Evolutionary conservation across 805 yeast species (phyloP).

Genomic region (Lipomyces spencermartinsiae): DNA sequence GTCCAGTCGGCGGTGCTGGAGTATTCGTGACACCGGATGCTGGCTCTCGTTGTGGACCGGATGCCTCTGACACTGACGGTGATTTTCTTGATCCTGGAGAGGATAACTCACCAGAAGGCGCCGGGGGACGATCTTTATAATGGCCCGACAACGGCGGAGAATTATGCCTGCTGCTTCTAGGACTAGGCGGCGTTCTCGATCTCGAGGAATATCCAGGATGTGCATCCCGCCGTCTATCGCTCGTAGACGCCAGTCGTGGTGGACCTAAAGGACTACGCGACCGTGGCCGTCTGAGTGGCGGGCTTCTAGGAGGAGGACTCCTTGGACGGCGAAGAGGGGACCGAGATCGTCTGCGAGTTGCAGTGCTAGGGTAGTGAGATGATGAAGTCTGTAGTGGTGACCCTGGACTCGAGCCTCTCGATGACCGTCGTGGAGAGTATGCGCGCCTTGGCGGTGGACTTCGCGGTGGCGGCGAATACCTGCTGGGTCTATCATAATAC

Average conservation of each 20-base stretch:
- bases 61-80: background rate
- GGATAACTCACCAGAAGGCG: background rate
- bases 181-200: constrained; percentile 13
- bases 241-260: background rate
- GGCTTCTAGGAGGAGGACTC: constrained; percentile 18
- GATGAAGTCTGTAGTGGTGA: constrained; percentile 22
- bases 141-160: background rate
- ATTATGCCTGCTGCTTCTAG: constrained; percentile 1
- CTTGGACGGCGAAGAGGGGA: constrained; percentile 5
- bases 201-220: constrained; percentile 11
- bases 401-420: constrained; percentile 26
- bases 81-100: constrained; percentile 6
- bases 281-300: constrained; percentile 21
- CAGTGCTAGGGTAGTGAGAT: constrained; percentile 1
- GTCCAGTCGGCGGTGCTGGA: constrained; percentile 14
- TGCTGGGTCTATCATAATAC: constrained; percentile 13
- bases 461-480: constrained; percentile 21
- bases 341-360: constrained; percentile 14
- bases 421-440: constrained; percentile 21
- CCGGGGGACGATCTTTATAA: background rate
- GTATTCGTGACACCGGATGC: background rate
- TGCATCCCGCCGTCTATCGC: constrained; percentile 12
- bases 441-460: constrained; percentile 5
- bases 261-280: constrained; percentile 23
- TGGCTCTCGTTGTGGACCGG: constrained; percentile 2